These are phyloP conservation scores for Bacidia rubella DNA, from an alignment of 495 filamentous ascomycete species.

Conservation along the genomic window DNA sequence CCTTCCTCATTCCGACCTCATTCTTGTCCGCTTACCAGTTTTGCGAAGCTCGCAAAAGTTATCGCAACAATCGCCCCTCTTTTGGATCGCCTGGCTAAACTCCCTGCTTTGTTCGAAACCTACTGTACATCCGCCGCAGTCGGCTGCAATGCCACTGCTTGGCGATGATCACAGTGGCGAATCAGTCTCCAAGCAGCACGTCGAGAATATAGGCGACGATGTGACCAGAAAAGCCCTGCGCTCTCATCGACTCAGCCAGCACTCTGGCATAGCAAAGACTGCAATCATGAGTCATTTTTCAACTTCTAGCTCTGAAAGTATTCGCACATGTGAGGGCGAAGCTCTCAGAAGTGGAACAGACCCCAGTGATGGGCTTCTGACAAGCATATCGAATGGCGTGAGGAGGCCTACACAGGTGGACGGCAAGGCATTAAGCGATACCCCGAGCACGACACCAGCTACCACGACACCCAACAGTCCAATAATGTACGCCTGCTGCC, in stretches of 20 bases:
- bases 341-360: neutral
- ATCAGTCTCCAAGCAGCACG: constrained; percentile 6
- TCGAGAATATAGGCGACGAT: constrained; percentile 1
- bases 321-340: constrained; percentile 9
- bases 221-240: neutral
- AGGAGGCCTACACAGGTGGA: constrained; percentile 23
- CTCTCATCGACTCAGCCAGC: constrained; percentile 27
- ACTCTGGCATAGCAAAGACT: constrained; percentile 44
- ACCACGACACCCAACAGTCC: constrained; percentile 59
- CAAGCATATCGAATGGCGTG: neutral
- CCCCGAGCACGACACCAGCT: constrained; percentile 51
- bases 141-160: constrained; percentile 14
- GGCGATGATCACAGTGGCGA: constrained; percentile 14
- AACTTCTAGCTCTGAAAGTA: constrained; percentile 14
- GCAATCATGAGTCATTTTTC: constrained; percentile 41
- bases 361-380: constrained; percentile 5
- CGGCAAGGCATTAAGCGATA: constrained; percentile 50
- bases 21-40: too few species aligned
- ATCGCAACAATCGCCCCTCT: neutral
- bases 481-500: constrained; percentile 43
- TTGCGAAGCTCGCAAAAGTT: too few species aligned
- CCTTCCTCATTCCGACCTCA: too few species aligned
- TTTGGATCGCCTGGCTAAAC: neutral
- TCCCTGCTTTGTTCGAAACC: neutral
- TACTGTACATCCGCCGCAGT: neutral